Evolutionary conservation across 2,329 filamentous ascomycete species (phyloP).

Genomic region (Elsinoe australis): DNA sequence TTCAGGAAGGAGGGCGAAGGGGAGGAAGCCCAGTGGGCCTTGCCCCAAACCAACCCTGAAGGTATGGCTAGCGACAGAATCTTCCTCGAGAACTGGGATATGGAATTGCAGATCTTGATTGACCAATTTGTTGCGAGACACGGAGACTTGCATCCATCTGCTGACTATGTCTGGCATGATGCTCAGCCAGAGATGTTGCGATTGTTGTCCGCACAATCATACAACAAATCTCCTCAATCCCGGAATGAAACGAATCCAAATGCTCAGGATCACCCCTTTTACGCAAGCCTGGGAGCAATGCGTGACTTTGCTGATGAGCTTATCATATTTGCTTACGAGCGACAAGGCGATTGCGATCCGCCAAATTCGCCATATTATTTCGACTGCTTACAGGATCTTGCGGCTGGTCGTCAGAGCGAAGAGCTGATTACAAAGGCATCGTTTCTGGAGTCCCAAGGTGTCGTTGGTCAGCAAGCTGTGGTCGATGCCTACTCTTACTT

Average conservation of each 20-base stretch:
- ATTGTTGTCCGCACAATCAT: slow-evolving; percentile 29
- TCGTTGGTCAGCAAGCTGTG: slow-evolving; percentile 51
- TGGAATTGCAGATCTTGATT: slow-evolving; percentile 51
- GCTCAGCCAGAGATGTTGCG: slow-evolving; percentile 31
- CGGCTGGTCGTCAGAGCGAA: slow-evolving; percentile 48
- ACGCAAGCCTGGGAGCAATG: slow-evolving; percentile 55
- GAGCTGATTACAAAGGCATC: slow-evolving; percentile 52
- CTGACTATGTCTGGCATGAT: slow-evolving; percentile 26
- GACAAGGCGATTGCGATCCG: slow-evolving; percentile 51
- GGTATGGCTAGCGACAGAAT: slow-evolving; percentile 26
- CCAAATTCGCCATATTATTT: slow-evolving; percentile 53
- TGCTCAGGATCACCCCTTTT: slow-evolving; percentile 38
- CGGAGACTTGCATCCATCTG: slow-evolving; percentile 24
- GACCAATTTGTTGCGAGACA: slow-evolving; percentile 27
- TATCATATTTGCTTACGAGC: slow-evolving; percentile 55
- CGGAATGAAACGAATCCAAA: slow-evolving; percentile 21
- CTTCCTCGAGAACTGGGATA: slow-evolving; percentile 52
- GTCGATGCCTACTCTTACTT: slow-evolving; percentile 53
- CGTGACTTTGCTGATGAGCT: slow-evolving; percentile 55
- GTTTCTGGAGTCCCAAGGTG: slow-evolving; percentile 51
- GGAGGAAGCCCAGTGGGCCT: neutral
- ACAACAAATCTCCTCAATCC: slow-evolving; percentile 12
- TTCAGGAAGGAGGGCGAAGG: slow-evolving; percentile 34
- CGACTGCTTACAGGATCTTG: slow-evolving; percentile 56
- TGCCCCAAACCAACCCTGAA: neutral